Evolutionary conservation across 108 stramenopile genomes (phyloP), one percentile per base, ranked within the genome.

Genomic region (Schizochytrium sp.): DNA sequence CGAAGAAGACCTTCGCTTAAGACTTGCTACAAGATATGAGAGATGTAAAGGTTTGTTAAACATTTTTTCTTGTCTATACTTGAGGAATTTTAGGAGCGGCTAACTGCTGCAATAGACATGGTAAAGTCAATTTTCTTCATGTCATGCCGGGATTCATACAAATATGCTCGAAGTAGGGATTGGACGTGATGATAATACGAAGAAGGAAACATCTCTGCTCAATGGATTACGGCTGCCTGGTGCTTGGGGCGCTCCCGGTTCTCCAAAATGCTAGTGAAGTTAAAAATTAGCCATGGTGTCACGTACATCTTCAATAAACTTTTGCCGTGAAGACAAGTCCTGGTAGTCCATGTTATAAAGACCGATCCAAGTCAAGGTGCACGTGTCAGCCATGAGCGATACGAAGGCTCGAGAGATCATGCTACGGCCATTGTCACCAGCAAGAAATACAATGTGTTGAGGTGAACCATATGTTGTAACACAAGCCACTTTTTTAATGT

Each of bases 361-460:
- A n/a, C 76, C 76, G 15, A 83, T 17, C 76, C 76, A 83, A 38
- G 76, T 83, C 28, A 83, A 40, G 7, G 76, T 83, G 76, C 76
- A 83, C 10, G 76, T 19, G 0, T n/a, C n/a, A 5, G 76, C 47
- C 50, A 83, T 55, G 53, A 83, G 76, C 76, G 76, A 55, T 0
- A 83, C 50, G 10, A 83, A 55, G 47, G 50, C 76, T 5, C 76
- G 76, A 38, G 76, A 46, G 47, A 83, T 83, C 76, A 83, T 83
- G 76, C 55, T 83, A 53, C 76, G 76, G 53, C 76, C 76, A 50
- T 83, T 83, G 76, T 83, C 76, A 2, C 76, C 76, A 55, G 76
- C 76, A 1, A 83, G 53, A 42, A 83, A 55, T 8, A 83, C 76
- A 49, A 83, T 49, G 53, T 83, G 76, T 38, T 12, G 76, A 13